Conservation (phyloP, 768 basidiomycete species). For the Naematelia aurantialba region DNA sequence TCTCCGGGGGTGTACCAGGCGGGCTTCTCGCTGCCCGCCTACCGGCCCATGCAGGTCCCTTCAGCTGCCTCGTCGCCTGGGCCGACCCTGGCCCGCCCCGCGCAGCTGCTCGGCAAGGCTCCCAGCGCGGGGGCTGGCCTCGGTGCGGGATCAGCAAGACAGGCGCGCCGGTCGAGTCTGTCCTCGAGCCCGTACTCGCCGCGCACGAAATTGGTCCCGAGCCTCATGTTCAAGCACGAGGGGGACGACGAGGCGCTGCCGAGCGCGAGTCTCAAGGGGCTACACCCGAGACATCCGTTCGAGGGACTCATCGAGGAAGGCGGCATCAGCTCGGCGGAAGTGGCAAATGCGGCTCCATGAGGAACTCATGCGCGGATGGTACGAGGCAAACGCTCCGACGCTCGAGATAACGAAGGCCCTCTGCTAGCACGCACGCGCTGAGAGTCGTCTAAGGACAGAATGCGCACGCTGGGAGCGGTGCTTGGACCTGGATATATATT, state of each 20-base stretch:
- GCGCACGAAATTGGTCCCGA: neutral
- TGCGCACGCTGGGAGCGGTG: too few relatives aligned
- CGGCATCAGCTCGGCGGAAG: too few relatives aligned
- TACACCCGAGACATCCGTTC: neutral
- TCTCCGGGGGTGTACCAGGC: constrained; percentile 33
- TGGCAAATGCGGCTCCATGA: neutral
- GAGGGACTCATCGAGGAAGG: neutral
- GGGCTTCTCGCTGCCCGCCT: constrained; percentile 20
- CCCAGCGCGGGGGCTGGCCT: neutral
- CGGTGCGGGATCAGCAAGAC: neutral
- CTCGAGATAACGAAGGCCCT: too few relatives aligned
- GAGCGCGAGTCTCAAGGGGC: neutral
- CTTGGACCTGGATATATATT: too few relatives aligned
- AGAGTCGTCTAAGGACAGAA: too few relatives aligned
- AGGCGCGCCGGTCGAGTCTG: neutral
- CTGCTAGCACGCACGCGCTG: too few relatives aligned
- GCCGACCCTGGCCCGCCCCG: neutral
- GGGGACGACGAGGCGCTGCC: neutral
- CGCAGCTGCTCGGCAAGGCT: neutral
- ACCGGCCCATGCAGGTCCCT: constrained; percentile 1
- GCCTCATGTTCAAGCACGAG: neutral
- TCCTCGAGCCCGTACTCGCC: neutral
- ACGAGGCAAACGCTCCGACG: too few relatives aligned
- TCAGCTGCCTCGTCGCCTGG: neutral
- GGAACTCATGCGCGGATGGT: too few relatives aligned